These are phyloP conservation scores for Phialophora expanda DNA, from an alignment of 2,329 filamentous ascomycete species.

Conservation along the genomic window DNA sequence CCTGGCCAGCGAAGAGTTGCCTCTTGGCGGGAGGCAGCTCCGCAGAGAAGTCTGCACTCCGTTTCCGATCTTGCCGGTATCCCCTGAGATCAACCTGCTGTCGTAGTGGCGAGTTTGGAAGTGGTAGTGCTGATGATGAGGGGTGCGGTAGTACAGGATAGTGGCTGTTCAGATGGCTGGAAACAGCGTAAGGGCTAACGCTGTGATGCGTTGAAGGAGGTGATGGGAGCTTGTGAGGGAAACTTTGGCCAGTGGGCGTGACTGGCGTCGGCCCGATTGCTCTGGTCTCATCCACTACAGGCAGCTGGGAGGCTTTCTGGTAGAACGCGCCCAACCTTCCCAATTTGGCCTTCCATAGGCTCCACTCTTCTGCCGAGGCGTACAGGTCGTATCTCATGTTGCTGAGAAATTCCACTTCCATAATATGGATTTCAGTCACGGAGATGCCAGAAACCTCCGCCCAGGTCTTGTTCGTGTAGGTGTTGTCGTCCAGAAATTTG, in stretches of 20 bases:
- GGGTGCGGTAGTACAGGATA: slow-evolving; percentile 38
- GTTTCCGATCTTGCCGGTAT: slow-evolving; percentile 60
- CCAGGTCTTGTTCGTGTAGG: slow-evolving; percentile 99
- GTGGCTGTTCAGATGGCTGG: slow-evolving; percentile 23
- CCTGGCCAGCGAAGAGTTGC: slow-evolving; percentile 31
- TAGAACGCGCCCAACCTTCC: slow-evolving; percentile 83
- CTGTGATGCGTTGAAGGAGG: slow-evolving; percentile 36
- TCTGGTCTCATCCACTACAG: slow-evolving; percentile 39
- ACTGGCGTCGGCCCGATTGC: slow-evolving; percentile 32
- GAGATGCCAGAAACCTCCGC: slow-evolving; percentile 94
- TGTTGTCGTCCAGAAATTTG: slow-evolving; percentile 98
- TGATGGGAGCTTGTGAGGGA: slow-evolving; percentile 43
- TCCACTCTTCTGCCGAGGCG: slow-evolving; percentile 85
- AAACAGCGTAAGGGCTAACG: slow-evolving; percentile 24
- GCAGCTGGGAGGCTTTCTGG: slow-evolving; percentile 66
- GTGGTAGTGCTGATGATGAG: slow-evolving; percentile 27
- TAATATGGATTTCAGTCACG: slow-evolving; percentile 94
- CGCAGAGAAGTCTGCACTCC: slow-evolving; percentile 61
- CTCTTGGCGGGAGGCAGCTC: slow-evolving; percentile 65
- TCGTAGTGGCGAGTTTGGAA: slow-evolving; percentile 36
- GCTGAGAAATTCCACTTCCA: slow-evolving; percentile 99
- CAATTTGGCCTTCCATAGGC: slow-evolving; percentile 81
- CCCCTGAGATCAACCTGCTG: slow-evolving; percentile 33
- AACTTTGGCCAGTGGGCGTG: slow-evolving; percentile 43
- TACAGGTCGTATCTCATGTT: slow-evolving; percentile 96